Evolutionary conservation across 768 basidiomycete species (phyloP).

Genomic region (Dictyophora rubrovolvata): DNA sequence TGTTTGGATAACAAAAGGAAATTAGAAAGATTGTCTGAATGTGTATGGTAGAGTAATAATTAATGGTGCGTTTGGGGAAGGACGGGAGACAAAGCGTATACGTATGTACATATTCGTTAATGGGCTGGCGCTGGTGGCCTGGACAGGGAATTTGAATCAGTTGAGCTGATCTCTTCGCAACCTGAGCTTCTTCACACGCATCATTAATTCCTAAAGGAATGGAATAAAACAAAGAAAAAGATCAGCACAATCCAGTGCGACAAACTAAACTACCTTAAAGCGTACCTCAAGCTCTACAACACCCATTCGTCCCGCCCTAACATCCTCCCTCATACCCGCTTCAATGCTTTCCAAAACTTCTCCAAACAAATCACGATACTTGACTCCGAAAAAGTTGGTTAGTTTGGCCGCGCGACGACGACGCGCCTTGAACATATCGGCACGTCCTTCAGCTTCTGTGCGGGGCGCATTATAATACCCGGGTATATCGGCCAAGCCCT

Average conservation of each 20-base stretch:
- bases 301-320: conserved; percentile 48
- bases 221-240: neutral
- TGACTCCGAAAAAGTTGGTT: conserved; percentile 79
- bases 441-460: conserved; percentile 3
- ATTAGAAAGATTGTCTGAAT: too few relatives aligned
- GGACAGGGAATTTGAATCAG: neutral
- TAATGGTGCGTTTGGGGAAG: too few relatives aligned
- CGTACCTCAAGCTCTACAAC: conserved; percentile 66
- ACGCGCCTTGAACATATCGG: conserved; percentile 50
- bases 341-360: conserved; percentile 79
- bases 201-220: conserved; percentile 36
- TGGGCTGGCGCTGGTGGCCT: too few relatives aligned
- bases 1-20: too few relatives aligned
- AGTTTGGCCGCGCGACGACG: conserved; percentile 73
- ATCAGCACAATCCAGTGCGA: neutral
- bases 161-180: conserved; percentile 12
- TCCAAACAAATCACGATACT: conserved; percentile 66
- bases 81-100: too few relatives aligned
- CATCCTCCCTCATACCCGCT: conserved; percentile 59
- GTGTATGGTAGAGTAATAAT: too few relatives aligned
- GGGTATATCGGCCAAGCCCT: neutral
- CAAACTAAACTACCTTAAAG: neutral
- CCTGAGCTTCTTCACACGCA: conserved; percentile 23
- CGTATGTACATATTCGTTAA: too few relatives aligned
- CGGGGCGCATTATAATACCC: neutral